Evolutionary conservation across 2,329 filamentous ascomycete species (phyloP).

Genomic region (Metarhizium album): DNA sequence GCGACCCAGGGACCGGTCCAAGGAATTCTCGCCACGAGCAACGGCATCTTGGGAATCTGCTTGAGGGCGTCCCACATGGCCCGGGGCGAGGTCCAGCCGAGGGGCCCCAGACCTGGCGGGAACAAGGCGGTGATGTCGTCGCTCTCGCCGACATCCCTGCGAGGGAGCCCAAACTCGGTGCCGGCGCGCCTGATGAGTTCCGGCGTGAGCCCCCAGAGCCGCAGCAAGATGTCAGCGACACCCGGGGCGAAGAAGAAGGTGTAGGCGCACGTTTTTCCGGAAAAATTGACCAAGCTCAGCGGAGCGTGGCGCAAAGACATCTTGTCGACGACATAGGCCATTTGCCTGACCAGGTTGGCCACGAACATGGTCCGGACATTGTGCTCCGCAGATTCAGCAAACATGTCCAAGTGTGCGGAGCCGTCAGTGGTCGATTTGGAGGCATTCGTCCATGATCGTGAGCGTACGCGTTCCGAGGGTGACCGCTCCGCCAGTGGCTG

Average conservation of each 20-base stretch:
- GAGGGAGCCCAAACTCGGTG: slow-evolving; percentile 55
- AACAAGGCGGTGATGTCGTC: slow-evolving; percentile 60
- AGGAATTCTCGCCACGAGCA: slow-evolving; percentile 60
- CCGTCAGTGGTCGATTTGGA: slow-evolving; percentile 50
- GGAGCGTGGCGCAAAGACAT: slow-evolving; percentile 66
- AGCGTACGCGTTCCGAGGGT: slow-evolving; percentile 32
- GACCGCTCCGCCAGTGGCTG: slow-evolving; percentile 49
- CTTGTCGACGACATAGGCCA: slow-evolving; percentile 79
- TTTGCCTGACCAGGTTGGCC: slow-evolving; percentile 70
- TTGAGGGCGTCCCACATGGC: slow-evolving; percentile 46
- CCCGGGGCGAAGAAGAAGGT: slow-evolving; percentile 89
- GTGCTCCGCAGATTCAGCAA: slow-evolving; percentile 64
- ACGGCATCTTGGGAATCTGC: slow-evolving; percentile 51
- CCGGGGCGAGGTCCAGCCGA: slow-evolving; percentile 45
- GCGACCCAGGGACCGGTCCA: slow-evolving; percentile 82
- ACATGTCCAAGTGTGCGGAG: slow-evolving; percentile 47
- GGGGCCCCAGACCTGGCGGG: slow-evolving; percentile 50
- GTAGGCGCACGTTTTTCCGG: slow-evolving; percentile 82
- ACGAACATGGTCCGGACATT: slow-evolving; percentile 83
- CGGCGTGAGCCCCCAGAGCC: slow-evolving; percentile 65
- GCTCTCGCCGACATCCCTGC: slow-evolving; percentile 43
- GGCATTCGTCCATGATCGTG: slow-evolving; percentile 37
- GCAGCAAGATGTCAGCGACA: slow-evolving; percentile 70
- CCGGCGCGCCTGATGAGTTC: slow-evolving; percentile 61
- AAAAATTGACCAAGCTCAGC: slow-evolving; percentile 66